A percentile compares a stretch with the other conserved stretches of the same genome.
Evolutionary conservation across 192 early-diverging fungal genomes (phyloP).

Genomic region (Umbelopsis isabellina): DNA sequence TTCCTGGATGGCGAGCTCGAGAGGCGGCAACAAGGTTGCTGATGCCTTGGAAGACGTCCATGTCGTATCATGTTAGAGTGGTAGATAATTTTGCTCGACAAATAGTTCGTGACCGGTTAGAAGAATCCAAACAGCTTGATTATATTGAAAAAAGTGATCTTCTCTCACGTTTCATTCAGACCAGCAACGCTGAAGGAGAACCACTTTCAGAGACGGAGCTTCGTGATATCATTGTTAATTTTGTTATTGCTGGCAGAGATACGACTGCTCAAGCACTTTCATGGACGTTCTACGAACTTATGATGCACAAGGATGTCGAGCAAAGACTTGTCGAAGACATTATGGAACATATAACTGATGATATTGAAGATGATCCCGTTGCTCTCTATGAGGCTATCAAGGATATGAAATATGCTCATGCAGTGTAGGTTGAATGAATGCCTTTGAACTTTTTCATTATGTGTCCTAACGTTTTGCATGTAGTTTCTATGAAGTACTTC

Average conservation of each 20-base stretch:
- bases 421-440: slow-evolving; percentile 25
- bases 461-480: neutral
- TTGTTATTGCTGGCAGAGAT: slow-evolving; percentile 39
- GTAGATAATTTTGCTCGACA: slow-evolving; percentile 31
- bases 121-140: slow-evolving; percentile 4
- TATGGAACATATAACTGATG: slow-evolving; percentile 15
- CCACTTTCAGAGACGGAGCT: slow-evolving; percentile 23
- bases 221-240: slow-evolving; percentile 33
- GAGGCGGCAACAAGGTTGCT: neutral
- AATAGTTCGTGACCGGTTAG: slow-evolving; percentile 24
- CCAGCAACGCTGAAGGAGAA: slow-evolving; percentile 19
- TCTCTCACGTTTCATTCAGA: slow-evolving; percentile 31
- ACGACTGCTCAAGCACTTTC: slow-evolving; percentile 51
- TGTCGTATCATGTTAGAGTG: slow-evolving; percentile 14
- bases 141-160: slow-evolving; percentile 21
- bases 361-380: slow-evolving; percentile 24
- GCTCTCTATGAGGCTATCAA: slow-evolving; percentile 30
- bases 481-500: slow-evolving; percentile 36
- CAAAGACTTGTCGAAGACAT: slow-evolving; percentile 45
- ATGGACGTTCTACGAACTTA: slow-evolving; percentile 50
- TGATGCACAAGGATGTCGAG: slow-evolving; percentile 43
- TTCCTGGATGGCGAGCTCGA: neutral
- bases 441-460: neutral
- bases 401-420: slow-evolving; percentile 39
- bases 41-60: slow-evolving; percentile 17